Evolutionary conservation across 1,284 basidiomycete species (phyloP).

Genomic region (Cryptococcus neoformans): DNA sequence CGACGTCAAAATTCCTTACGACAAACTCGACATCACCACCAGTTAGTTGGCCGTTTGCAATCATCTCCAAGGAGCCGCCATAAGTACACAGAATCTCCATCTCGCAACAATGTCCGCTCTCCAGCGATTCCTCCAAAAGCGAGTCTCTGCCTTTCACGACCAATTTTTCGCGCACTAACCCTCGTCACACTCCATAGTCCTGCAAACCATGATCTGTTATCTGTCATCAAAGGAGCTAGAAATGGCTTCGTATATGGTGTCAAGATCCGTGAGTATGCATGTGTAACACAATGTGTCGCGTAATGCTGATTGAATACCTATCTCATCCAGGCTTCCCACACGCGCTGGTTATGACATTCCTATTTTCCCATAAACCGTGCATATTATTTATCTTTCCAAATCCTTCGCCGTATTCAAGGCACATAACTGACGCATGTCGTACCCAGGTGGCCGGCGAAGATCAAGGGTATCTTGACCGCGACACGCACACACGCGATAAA

Average conservation of each 20-base stretch:
- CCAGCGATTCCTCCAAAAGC: too few species aligned
- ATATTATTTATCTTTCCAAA: conserved; percentile 40
- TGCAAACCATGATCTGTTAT: conserved; percentile 81
- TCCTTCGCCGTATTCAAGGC: not conserved
- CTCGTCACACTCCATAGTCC: conserved; percentile 51
- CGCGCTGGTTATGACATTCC: conserved; percentile 95
- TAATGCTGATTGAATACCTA: not conserved
- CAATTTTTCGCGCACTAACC: too few species aligned
- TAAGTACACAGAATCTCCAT: too few species aligned
- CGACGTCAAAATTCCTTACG: too few species aligned
- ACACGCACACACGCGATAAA: conserved; percentile 68
- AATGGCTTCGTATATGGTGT: conserved; percentile 85
- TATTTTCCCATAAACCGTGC: conserved; percentile 86
- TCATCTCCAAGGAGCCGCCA: too few species aligned
- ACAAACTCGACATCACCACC: too few species aligned
- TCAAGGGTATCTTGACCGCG: conserved; percentile 69
- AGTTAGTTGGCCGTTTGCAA: too few species aligned
- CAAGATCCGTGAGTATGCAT: conserved; percentile 64
- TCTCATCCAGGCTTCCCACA: conserved; percentile 70
- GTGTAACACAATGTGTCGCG: not conserved
- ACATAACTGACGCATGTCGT: not conserved
- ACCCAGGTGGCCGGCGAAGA: conserved; percentile 35
- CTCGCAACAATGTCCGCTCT: too few species aligned
- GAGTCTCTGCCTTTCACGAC: too few species aligned
- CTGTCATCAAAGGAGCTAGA: conserved; percentile 89